Base-by-base conservation (phyloP, 352 stramenopile genomes). In the Phytophthora crassamura region DNA sequence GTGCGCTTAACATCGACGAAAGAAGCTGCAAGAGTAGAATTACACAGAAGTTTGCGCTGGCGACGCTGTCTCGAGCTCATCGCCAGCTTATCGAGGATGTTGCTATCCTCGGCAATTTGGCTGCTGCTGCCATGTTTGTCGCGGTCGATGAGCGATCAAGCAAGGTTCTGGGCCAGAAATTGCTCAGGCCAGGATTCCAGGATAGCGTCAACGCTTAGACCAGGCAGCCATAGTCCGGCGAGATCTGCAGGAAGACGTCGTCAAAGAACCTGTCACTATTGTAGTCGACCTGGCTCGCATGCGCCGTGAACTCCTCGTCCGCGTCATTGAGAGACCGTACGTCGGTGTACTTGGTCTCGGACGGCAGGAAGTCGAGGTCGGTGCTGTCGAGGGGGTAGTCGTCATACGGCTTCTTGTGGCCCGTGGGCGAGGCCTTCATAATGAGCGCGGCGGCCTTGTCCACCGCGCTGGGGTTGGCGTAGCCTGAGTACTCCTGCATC, bases 181-280 rank as follows among this genome's bases (percentile, higher is more conserved):
- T 33, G 25, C 22, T 9, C 55, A 20, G 15, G 15, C 18, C 32
- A 40, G 25, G 25, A 30, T 30, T 30, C 25, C 25, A 6, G 25
- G 25, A 30, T 6, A 30, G 25, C 16, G 36, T 36, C 12, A 35
- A 16, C 32, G 30, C 28, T 75, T 75, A 90, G 30, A 90, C 82
- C 50, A 91, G 68, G 43, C 82, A 91, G 50, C 80, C 84, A 28
- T 89, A 90, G 61, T 91, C 78, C 0, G 84, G 82, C 14, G 82
- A 90, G 55, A 90, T 90, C 50, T 93, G 84, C 28, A 91, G 67
- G 56, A 90, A 91, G 15, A 93, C 77, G 48, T 93, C 77, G 70
- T 89, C 82, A 59, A 89, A 90, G 69, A 89, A 90, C 40, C 77
- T 74, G 35, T 91, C 82, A 48, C 75, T 90, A 53, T 59, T 82